Evolutionary conservation across 148 eudicot species (phyloP).

Genomic region (Camellia japonica): DNA sequence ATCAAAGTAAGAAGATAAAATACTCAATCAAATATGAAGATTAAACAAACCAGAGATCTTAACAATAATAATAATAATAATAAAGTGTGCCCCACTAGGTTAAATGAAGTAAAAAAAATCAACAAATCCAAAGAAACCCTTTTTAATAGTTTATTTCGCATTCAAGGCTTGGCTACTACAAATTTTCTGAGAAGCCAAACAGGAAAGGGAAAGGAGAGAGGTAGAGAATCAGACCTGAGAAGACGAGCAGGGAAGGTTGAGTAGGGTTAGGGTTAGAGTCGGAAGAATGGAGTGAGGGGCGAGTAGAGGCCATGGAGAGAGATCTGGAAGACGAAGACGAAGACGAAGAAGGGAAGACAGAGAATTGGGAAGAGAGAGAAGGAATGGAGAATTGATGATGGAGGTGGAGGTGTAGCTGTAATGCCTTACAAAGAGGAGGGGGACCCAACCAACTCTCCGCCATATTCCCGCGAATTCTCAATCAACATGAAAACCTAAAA

Average conservation of each 20-base stretch:
- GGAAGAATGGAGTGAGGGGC: constrained; percentile 4
- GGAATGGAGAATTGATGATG: not conserved
- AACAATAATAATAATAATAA: too few relatives aligned
- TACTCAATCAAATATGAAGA: not conserved
- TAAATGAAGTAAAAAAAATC: not conserved
- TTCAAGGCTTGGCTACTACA: not conserved
- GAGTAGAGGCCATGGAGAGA: constrained; percentile 15
- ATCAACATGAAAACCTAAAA: too few relatives aligned
- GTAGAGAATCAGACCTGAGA: constrained; percentile 51
- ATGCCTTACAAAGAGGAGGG: constrained; percentile 13
- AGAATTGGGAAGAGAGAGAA: not conserved
- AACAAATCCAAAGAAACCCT: not conserved
- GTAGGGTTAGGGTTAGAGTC: constrained; percentile 14
- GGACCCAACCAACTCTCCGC: constrained; percentile 37
- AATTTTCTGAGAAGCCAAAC: not conserved
- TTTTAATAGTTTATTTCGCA: not conserved
- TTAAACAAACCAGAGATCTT: not conserved
- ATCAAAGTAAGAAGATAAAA: not conserved
- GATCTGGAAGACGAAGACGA: constrained; percentile 9
- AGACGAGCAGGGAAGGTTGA: constrained; percentile 69
- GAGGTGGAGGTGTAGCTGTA: not conserved
- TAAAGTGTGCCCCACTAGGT: not conserved
- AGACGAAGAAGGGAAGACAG: not conserved
- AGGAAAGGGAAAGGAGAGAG: not conserved
- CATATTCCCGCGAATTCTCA: constrained; percentile 23